A percentile compares a stretch with the other conserved stretches of the same genome.
Conservation (phyloP, 352 stramenopile genomes). For the Pythium graminicola region DNA sequence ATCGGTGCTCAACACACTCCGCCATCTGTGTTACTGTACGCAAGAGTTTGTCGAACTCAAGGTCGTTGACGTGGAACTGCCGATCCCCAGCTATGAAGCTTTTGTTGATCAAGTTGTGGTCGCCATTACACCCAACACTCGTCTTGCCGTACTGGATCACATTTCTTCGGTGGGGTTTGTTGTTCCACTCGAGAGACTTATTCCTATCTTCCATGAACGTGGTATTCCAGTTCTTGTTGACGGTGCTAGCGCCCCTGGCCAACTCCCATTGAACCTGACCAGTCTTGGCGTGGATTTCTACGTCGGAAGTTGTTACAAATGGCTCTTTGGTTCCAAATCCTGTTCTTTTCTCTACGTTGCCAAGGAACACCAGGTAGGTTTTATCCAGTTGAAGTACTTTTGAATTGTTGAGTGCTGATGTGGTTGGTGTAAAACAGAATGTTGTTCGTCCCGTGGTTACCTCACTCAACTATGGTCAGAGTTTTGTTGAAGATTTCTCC, state of each 20-base stretch:
- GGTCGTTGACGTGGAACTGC: slow-evolving; percentile 72
- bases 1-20: slow-evolving; percentile 75
- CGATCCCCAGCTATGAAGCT: slow-evolving; percentile 58
- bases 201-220: slow-evolving; percentile 67
- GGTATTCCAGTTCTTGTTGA: slow-evolving; percentile 79
- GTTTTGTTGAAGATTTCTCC: slow-evolving; percentile 79
- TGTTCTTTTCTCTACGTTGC: slow-evolving; percentile 82
- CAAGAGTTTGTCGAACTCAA: slow-evolving; percentile 87
- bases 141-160: slow-evolving; percentile 76
- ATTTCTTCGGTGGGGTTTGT: slow-evolving; percentile 78
- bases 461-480: slow-evolving; percentile 70
- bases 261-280: slow-evolving; percentile 64
- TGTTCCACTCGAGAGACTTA: slow-evolving; percentile 74
- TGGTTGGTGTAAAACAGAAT: too few species aligned
- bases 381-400: not conserved
- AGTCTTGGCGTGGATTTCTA: slow-evolving; percentile 74
- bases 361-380: slow-evolving; percentile 45
- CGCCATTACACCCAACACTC: slow-evolving; percentile 79
- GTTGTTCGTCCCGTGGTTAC: slow-evolving; percentile 76
- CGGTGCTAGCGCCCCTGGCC: slow-evolving; percentile 64
- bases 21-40: slow-evolving; percentile 79
- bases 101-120: slow-evolving; percentile 63
- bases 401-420: not conserved
- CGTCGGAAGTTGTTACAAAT: slow-evolving; percentile 80
- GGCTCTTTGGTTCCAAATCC: slow-evolving; percentile 82